Base-by-base conservation (phyloP, 2,329 filamentous ascomycete genomes). In the Ceratocystis variospora region DNA sequence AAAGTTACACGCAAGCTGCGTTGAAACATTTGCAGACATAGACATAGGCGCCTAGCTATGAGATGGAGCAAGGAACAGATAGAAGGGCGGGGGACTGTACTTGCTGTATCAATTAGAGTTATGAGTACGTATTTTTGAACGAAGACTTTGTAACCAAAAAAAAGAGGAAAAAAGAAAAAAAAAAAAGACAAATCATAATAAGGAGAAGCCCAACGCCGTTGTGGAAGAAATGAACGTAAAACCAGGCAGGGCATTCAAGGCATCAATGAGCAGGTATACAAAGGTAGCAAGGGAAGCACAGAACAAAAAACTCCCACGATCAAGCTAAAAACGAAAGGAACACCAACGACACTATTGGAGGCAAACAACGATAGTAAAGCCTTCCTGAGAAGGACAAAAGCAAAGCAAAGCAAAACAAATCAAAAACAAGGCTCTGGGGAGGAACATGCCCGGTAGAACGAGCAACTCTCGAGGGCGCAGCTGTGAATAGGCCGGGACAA, bases 341-440 rank as follows among this genome's bases (percentile, higher is more conserved):
- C 37, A 41, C 1, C 10, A 5, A 10, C 12, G 37, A 12, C 37
- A 41, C 37, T 59, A 59, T 37, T 31, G 31, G 31, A 31, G 28
- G 15, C 48, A 28, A 25, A 28, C 22, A 15, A 7, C 4, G n/a
- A 28, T 25, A 15, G 17, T 19, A 63, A 17, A 41, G 15, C 8
- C n/a, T 19, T 25, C 44, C 41, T 19, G 17, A 63, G 41, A 33
- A 63, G 37, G 25, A n/a, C 7, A 33, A 48, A 5, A 46, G 25
- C 46, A 22, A 8, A 46, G 25, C 46, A 22, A 8, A 6, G n/a
- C 33, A 65, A 17, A 2, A 33, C 22, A 15, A 41, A 37, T 15
- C 12, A 46, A 59, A 15, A 68, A 46, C 50, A 66, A 63, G 63
- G 67, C 41, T 28, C 44, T 65, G 66, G 3, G 3, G 33, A 12